Evolutionary conservation across 2,329 filamentous ascomycete genomes (phyloP), one percentile per base, ranked within the genome.

Genomic region (Colletotrichum cuscutae): DNA sequence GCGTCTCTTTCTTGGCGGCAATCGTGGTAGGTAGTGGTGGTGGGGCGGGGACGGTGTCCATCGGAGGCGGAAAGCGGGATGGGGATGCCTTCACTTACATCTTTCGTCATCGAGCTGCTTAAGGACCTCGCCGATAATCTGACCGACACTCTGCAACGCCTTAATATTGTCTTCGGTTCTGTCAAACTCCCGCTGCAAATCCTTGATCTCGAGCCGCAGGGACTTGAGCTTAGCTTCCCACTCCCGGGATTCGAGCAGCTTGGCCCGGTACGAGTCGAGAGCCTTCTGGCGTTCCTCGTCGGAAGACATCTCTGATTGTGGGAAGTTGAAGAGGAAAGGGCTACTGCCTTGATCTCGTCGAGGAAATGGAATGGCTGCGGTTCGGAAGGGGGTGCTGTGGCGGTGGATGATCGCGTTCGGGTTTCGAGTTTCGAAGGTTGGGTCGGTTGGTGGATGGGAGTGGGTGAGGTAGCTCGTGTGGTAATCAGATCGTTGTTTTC

Each of bases 111-210:
- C 97, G 76, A 99, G 89, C 87, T 99, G 97, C 88, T 99, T 99
- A 81, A 99, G 87, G 74, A 99, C 97, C 86, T 99, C 97, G 79
- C 97, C 97, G 83, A 99, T 98, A 84, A 99, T 99, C 87, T 99
- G 97, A 63, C 97, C 97, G 68, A 99, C 97, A 83, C 97, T 98
- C 87, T 99, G 97, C 80, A 99, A 87, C 77, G 97, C 97, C 88
- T 99, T 99, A 89, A 99, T 98, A 86, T 98, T 98, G 77, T 99
- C 97, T 83, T 99, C 97, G 66, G 97, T 98, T 77, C 96, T 92
- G 83, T 99, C 96, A 80, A 95, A 99, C 79, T 98, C 95, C 81
- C 94, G 95, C 82, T 98, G 95, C 68, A 98, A 86, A 73, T 93
- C 95, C 87, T 98, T 99, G 84, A 99, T 98, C 78, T 98, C 97